Evolutionary conservation across 495 filamentous ascomycete genomes (phyloP).

Genomic region (Xylaria castorea): DNA sequence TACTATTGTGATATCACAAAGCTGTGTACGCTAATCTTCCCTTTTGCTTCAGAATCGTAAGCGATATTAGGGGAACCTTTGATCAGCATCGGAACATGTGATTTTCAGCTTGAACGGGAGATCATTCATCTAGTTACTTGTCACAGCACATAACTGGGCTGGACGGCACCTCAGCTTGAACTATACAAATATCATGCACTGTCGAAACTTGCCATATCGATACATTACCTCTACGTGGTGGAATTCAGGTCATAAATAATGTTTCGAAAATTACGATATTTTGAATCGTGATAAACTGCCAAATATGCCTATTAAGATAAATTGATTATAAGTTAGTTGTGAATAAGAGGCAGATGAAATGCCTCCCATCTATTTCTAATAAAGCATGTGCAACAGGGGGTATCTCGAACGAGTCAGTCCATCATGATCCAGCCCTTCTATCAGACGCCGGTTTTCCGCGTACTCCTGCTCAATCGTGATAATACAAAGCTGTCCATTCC

Average conservation of each 20-base stretch:
- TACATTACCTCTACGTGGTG: not conserved
- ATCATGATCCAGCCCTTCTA: slow-evolving; percentile 28
- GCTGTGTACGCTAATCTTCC: not conserved
- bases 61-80: not conserved
- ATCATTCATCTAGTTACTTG: not conserved
- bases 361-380: slow-evolving; percentile 17
- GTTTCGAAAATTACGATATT: not conserved
- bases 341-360: not conserved
- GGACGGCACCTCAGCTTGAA: not conserved
- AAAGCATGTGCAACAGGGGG: slow-evolving; percentile 24
- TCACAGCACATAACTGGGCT: not conserved
- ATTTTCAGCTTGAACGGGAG: not conserved
- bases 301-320: not conserved
- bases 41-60: not conserved
- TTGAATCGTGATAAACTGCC: not conserved
- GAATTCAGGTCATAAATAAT: not conserved
- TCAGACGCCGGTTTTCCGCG: slow-evolving; percentile 24
- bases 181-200: not conserved
- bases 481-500: slow-evolving; percentile 25
- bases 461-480: slow-evolving; percentile 24
- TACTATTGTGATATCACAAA: not conserved
- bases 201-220: not conserved
- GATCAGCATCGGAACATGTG: too few species aligned
- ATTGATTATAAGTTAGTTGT: not conserved
- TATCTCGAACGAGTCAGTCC: slow-evolving; percentile 29